Base-by-base conservation (phyloP, 2,329 filamentous ascomycete species). In the Ascochyta fabae region DNA sequence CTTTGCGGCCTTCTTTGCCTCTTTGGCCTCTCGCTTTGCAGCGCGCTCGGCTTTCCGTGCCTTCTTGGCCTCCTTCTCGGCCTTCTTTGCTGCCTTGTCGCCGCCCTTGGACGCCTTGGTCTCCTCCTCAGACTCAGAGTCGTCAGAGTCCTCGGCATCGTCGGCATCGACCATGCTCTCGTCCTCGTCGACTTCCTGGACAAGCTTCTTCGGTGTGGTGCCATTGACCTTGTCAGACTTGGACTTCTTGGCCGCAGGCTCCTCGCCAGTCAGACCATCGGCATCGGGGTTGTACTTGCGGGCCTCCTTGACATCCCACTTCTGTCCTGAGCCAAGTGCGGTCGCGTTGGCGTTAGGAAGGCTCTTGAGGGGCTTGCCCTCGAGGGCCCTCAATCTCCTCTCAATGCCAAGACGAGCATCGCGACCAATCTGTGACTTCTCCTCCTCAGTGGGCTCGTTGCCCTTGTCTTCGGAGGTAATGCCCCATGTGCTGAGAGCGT, bases 231-330 rank as follows among this genome's bases (percentile, higher is more conserved):
- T 64, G 48, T 59, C 60, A 19, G 62, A 77, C 77, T 79, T 83
- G 67, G 78, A 79, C 78, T 80, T 82, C 74, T 79, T 79, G 13
- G 81, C 83, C 35, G 88, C 83, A 13, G 85, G 83, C 65, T 89
- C 88, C 67, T 91, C 85, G 43, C 85, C 86, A 57, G 82, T 82
- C 46, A 97, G 80, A 61, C 92, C 94, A 77, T 99, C 95, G 49
- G 92, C 95, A 73, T 98, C 93, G 44, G 86, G 84, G 77, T 98
- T 98, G 84, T 99, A 99, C 78, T 94, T 95, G 73, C 91, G 86
- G 10, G 90, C 90, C 77, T 97, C 92, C 80, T 96, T 96, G 71
- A 99, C 83, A 61, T 93, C 90, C 84, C 91, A 96, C 79, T 96
- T 96, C 68, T 88, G 86, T 26, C 60, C 55, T 26, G 60, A 53